Percentiles rank a stretch among this genome's conserved stretches.
Evolutionary conservation across 331 rosid genomes (phyloP).

Genomic region (Malus hybrid): DNA sequence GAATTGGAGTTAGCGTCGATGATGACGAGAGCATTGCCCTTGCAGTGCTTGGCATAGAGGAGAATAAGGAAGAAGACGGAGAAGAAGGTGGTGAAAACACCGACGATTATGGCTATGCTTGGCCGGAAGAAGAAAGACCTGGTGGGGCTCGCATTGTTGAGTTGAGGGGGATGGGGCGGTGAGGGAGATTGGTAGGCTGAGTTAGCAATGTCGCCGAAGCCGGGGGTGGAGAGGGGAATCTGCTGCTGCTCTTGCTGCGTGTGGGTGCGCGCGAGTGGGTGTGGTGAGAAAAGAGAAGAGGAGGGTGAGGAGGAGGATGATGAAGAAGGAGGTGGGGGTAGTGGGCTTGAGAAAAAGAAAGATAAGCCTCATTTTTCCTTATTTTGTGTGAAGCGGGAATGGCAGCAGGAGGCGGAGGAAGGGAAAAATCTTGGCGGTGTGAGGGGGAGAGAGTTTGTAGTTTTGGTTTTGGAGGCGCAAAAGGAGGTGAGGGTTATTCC

Average conservation of each 20-base stretch:
- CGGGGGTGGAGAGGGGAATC: not conserved
- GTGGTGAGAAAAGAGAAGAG: not conserved
- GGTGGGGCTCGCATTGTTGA: not conserved
- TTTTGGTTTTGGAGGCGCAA: slow-evolving; percentile 6
- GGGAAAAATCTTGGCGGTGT: not conserved
- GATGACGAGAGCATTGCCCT: not conserved
- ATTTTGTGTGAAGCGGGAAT: not conserved
- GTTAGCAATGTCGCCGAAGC: not conserved
- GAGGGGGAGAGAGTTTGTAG: slow-evolving; percentile 5
- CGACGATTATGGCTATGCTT: slow-evolving; percentile 38
- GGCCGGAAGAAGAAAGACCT: slow-evolving; percentile 36
- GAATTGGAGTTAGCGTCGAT: not conserved
- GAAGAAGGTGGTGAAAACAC: slow-evolving; percentile 44
- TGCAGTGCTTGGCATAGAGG: slow-evolving; percentile 72
- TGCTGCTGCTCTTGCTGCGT: not conserved
- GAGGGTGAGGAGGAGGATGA: not conserved
- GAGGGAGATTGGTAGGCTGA: not conserved
- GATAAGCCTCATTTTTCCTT: not conserved
- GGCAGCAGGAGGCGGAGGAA: not conserved
- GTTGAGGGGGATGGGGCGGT: slow-evolving; percentile 10
- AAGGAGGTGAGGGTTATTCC: not conserved
- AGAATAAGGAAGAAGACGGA: slow-evolving; percentile 63
- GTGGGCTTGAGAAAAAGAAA: not conserved
- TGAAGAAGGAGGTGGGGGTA: not conserved
- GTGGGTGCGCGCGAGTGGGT: not conserved